Conservation (phyloP, 768 basidiomycete species). For the Tricholoma matsutake region DNA sequence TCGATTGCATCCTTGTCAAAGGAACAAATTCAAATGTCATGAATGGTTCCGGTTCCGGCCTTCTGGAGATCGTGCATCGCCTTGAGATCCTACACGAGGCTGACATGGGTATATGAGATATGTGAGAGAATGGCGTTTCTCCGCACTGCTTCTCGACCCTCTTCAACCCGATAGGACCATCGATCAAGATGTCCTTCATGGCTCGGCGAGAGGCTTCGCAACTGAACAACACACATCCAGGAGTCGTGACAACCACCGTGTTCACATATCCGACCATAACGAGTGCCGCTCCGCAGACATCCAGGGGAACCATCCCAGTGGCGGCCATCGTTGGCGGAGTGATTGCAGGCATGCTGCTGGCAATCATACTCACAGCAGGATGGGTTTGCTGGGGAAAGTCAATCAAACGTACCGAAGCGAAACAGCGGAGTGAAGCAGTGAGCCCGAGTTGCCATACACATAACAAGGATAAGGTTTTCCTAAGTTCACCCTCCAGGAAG, state of each 20-base stretch:
- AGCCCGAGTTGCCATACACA: conserved; percentile 3
- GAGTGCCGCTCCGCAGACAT: conserved; percentile 1
- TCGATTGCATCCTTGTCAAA: neutral
- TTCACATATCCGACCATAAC: conserved; percentile 9
- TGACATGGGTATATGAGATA: neutral
- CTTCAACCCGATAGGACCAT: too few relatives aligned
- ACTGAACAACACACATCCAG: neutral
- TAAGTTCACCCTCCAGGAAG: conserved; percentile 16
- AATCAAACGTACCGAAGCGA: conserved; percentile 34
- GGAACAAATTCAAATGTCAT: too few relatives aligned
- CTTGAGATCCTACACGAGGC: neutral
- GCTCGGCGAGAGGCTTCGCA: neutral
- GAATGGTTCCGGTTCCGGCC: neutral
- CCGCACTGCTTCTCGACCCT: too few relatives aligned
- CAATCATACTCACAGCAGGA: conserved; percentile 36
- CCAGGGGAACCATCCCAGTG: conserved; percentile 35
- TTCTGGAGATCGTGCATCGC: neutral
- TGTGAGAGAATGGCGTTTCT: too few relatives aligned
- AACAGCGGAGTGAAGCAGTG: conserved; percentile 25
- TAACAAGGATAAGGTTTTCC: neutral
- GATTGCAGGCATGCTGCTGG: conserved; percentile 44
- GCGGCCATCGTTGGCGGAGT: conserved; percentile 50
- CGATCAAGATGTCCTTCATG: neutral
- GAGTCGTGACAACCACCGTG: conserved; percentile 8
- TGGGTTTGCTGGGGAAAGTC: conserved; percentile 48